These are phyloP conservation scores for Capsicum baccatum DNA, from an alignment of 257 asterid genomes.

Conservation along the genomic window DNA sequence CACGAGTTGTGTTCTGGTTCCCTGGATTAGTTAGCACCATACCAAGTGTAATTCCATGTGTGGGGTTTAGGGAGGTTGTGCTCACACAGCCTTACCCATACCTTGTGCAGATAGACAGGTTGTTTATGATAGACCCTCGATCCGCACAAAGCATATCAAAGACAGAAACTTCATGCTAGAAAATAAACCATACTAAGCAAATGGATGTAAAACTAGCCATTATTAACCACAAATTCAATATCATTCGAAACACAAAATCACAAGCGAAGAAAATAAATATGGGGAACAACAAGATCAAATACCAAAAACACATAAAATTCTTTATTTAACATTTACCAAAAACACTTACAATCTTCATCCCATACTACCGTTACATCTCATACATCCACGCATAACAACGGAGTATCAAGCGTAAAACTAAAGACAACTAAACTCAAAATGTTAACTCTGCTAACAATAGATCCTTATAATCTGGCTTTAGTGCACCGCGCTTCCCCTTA, in stretches of 20 bases:
- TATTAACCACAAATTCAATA: background rate
- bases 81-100: no score
- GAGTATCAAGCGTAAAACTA: background rate
- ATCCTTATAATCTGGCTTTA: no score
- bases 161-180: background rate
- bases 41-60: no score
- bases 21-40: no score
- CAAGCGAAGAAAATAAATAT: background rate
- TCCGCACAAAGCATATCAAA: background rate
- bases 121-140: background rate
- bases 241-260: slow-evolving; percentile 1
- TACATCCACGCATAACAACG: background rate
- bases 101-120: background rate
- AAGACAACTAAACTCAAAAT: background rate
- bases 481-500: no score
- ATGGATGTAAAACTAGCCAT: background rate
- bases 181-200: background rate
- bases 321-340: background rate
- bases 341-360: background rate
- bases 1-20: no score
- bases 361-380: background rate
- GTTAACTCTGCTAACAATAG: no score
- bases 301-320: background rate
- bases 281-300: background rate
- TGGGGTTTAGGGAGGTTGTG: no score